Base-by-base conservation (phyloP, 2,329 filamentous ascomycete genomes). In the Fusarium sp. region DNA sequence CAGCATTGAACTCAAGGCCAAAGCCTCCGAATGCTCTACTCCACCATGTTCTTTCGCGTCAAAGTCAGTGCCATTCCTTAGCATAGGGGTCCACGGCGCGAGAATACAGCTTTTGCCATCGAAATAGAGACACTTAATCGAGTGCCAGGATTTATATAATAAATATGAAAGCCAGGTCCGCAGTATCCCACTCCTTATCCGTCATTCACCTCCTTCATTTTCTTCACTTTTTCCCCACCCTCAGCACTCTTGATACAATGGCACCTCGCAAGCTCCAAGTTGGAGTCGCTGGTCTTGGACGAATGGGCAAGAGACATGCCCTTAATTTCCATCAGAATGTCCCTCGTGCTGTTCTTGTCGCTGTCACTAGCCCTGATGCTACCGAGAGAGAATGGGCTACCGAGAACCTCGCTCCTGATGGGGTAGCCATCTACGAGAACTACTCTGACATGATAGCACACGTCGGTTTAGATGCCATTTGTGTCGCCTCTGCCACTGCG, bases 221-320 rank as follows among this genome's bases (percentile, higher is more conserved):
- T 19, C 47, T 32, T 21, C 19, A 19, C 12, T 46, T 9, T 30
- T 19, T 21, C 21, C 5, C 21, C 8, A n/a, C 8, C 12, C 19
- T 44, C 11, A 3, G 10, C n/a, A 33, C 6, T 8, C 8, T 13
- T 1, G 12, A 12, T n/a, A 12, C 42, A 63, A 76, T 76, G 71
- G 56, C 71, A 46, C 71, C 74, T 37, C 61, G 52, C 35, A 81
- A 79, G 67, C 78, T 86, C 66, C 80, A 83, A 66, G 80, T 88
- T 64, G 86, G 81, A 40, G 84, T 83, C 38, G 85, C 85, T 40
- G 86, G 87, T 53, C 85, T 88, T 25, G 86, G 86, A 43, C 84
- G 86, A 64, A 88, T 88, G 85, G 86, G 86, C 49, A 83, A 85
- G 64, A 82, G 86, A 21, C 86, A 88, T 79, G 86, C 85, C 43